Conservation (phyloP, 331 rosid species). For the Spiraea crenata region DNA sequence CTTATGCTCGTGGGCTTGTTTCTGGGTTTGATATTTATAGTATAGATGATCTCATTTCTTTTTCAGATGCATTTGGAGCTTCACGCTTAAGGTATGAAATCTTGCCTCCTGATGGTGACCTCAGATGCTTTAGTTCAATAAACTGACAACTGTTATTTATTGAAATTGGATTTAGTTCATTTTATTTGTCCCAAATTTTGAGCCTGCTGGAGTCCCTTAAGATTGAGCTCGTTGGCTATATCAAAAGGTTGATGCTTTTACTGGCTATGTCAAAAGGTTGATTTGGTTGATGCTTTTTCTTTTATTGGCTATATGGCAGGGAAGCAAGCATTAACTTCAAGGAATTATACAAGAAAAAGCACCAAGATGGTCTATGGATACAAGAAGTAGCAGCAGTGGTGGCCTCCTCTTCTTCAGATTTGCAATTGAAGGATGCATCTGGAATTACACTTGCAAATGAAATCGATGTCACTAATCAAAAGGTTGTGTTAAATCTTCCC, state of each 20-base stretch:
- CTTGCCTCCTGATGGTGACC: neutral
- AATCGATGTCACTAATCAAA: slow-evolving; percentile 30
- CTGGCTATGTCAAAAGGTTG: too few relatives aligned
- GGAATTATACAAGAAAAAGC: slow-evolving; percentile 65
- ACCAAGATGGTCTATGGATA: slow-evolving; percentile 56
- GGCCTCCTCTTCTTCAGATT: slow-evolving; percentile 42
- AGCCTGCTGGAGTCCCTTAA: slow-evolving; percentile 5
- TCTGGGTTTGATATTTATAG: slow-evolving; percentile 57
- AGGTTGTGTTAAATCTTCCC: slow-evolving; percentile 27
- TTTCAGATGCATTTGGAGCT: slow-evolving; percentile 72
- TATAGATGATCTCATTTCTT: slow-evolving; percentile 48
- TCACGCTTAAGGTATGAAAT: slow-evolving; percentile 51
- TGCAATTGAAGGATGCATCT: slow-evolving; percentile 45
- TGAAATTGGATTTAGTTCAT: slow-evolving; percentile 1
- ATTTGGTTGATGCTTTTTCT: too few relatives aligned
- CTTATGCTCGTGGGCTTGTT: slow-evolving; percentile 62
- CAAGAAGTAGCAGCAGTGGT: slow-evolving; percentile 62
- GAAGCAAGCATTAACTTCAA: slow-evolving; percentile 59
- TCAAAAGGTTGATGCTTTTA: too few relatives aligned
- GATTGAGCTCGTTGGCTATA: neutral
- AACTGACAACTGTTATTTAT: neutral
- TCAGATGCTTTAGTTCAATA: neutral
- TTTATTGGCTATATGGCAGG: slow-evolving; percentile 29
- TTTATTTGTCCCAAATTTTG: neutral
- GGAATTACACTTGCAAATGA: slow-evolving; percentile 57